Percentiles rank a stretch among this genome's conserved stretches.
These are phyloP conservation scores for Talaromyces piceae DNA, from an alignment of 2,329 filamentous ascomycete genomes.

Conservation along the genomic window DNA sequence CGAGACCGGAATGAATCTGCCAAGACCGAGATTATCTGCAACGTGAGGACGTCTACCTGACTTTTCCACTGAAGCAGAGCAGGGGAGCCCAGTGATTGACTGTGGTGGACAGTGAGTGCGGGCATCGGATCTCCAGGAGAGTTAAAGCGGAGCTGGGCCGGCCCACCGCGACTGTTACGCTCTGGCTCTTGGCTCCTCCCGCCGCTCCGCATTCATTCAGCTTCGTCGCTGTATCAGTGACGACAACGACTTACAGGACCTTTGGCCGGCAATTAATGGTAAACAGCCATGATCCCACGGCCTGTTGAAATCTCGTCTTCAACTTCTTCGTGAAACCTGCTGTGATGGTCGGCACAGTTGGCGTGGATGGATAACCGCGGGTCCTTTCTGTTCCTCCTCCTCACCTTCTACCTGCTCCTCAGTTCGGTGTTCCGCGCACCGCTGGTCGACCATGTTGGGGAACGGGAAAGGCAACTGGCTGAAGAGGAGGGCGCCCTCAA, in stretches of 20 bases:
- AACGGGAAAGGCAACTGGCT: slow-evolving; percentile 42
- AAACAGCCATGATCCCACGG: slow-evolving; percentile 2
- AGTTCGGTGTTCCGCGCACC: slow-evolving; percentile 40
- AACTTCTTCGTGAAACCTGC: slow-evolving; percentile 5
- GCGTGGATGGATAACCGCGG: slow-evolving; percentile 41
- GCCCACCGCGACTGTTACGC: not conserved
- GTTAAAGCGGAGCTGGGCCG: slow-evolving; percentile 1
- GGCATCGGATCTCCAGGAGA: not conserved
- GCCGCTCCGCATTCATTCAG: slow-evolving; percentile 2
- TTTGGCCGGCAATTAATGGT: not conserved
- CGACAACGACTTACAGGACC: slow-evolving; percentile 1
- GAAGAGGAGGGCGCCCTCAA: slow-evolving; percentile 46
- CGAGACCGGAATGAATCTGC: not conserved
- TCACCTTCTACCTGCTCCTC: slow-evolving; percentile 48
- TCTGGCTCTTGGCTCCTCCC: not conserved
- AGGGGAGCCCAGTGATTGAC: not conserved
- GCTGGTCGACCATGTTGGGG: slow-evolving; percentile 33
- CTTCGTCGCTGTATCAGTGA: not conserved
- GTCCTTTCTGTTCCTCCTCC: slow-evolving; percentile 43
- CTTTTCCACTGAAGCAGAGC: not conserved
- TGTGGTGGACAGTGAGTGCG: not conserved
- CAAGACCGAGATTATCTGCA: not conserved
- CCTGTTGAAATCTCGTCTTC: slow-evolving; percentile 3
- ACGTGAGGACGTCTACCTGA: not conserved
- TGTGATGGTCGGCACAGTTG: slow-evolving; percentile 11